Conservation (phyloP, 805 yeast species). For the Lipomyces sp. region DNA sequence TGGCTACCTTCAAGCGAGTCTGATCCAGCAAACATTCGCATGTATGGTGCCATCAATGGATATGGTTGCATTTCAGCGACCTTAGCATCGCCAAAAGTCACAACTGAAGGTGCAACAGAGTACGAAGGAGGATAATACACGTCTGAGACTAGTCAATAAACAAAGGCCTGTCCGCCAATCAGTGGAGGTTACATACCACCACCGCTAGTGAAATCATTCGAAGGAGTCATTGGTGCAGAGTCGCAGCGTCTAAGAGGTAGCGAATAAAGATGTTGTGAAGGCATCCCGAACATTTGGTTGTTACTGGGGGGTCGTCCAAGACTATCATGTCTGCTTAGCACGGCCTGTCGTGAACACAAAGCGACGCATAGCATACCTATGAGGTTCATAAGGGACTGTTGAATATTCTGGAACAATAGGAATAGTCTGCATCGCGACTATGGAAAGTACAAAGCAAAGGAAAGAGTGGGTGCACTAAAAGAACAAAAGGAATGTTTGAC, state of each 20-base stretch:
- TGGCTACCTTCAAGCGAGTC: background rate
- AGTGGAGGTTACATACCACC: slow-evolving; percentile 7
- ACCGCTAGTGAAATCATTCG: slow-evolving; percentile 10
- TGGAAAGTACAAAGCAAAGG: background rate
- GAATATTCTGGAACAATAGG: background rate
- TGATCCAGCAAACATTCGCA: slow-evolving; percentile 6
- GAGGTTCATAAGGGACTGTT: background rate
- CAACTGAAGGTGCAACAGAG: slow-evolving; percentile 5
- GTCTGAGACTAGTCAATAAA: slow-evolving; percentile 1
- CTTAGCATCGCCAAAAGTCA: slow-evolving; percentile 38
- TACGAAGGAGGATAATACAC: slow-evolving; percentile 7
- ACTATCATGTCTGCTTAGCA: background rate
- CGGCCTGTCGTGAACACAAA: background rate
- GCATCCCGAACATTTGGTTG: background rate
- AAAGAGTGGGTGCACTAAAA: background rate
- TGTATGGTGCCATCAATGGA: slow-evolving; percentile 8
- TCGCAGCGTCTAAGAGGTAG: slow-evolving; percentile 10
- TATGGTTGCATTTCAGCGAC: slow-evolving; percentile 26
- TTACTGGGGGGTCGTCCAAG: background rate
- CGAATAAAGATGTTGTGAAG: slow-evolving; percentile 5
- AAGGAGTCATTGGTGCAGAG: slow-evolving; percentile 23
- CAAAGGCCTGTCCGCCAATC: background rate
- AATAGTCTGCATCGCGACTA: slow-evolving; percentile 1
- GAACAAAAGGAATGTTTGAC: background rate
- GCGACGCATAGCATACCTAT: background rate